Evolutionary conservation across 2,329 filamentous ascomycete species (phyloP), one percentile per base, ranked within the genome.

Genomic region (Gliomastix tumulicola): DNA sequence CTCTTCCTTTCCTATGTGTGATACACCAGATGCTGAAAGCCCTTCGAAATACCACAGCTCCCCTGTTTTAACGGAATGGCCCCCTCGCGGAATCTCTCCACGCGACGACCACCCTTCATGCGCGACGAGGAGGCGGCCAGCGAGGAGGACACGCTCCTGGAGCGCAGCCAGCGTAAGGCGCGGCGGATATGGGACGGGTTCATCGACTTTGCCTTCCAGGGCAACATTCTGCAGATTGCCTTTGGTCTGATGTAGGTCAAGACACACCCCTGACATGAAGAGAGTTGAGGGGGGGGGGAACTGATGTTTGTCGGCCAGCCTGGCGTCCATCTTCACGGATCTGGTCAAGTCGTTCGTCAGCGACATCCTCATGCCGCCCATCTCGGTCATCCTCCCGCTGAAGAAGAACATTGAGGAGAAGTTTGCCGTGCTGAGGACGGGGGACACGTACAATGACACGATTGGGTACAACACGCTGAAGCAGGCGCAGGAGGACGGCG

Each of bases 221-320:
- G 84, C 40, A 86, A 87, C 47, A 82, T 87, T 33, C 68, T 88
- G 19, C 79, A 87, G 55, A 82, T 88, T 41, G 83, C 83, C 13
- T 79, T 87, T 47, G 83, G 82, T 46, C 63, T 87, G 44, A 87
- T 88, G 81, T 84, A 51, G 55, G 67, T 32, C 21, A n/a, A n/a
- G n/a, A n/a, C n/a, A n/a, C n/a, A n/a, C n/a, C n/a, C n/a, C n/a
- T n/a, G n/a, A n/a, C n/a, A n/a, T n/a, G n/a, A n/a, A n/a, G n/a
- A n/a, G n/a, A n/a, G n/a, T n/a, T n/a, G n/a, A n/a, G n/a, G n/a
- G n/a, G n/a, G n/a, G n/a, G n/a, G n/a, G n/a, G n/a, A n/a, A n/a
- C n/a, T n/a, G n/a, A n/a, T n/a, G n/a, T n/a, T n/a, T n/a, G n/a
- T n/a, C n/a, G n/a, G n/a, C n/a, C 38, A 83, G 80, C 45, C 69